These are phyloP conservation scores for Penicillium sp. DNA, from an alignment of 2,329 filamentous ascomycete genomes.

Conservation along the genomic window DNA sequence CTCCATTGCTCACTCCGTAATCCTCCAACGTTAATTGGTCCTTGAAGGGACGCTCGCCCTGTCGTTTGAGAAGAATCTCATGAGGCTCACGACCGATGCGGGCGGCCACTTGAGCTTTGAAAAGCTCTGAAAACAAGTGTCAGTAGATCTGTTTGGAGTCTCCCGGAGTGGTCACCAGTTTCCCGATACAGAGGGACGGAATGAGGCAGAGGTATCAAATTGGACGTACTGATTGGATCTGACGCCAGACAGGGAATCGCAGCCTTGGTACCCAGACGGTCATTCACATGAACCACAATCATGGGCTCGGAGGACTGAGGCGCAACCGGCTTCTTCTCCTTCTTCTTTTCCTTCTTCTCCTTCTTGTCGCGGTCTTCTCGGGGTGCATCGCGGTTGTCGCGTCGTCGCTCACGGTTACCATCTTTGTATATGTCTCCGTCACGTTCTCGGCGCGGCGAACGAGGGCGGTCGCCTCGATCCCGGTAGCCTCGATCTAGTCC, in stretches of 20 bases:
- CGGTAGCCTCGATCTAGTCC: slow-evolving; percentile 59
- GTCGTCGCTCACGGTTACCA: slow-evolving; percentile 34
- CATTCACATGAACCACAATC: slow-evolving; percentile 93
- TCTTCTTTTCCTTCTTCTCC: slow-evolving; percentile 45
- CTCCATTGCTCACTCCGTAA: slow-evolving; percentile 92
- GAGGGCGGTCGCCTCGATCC: slow-evolving; percentile 37
- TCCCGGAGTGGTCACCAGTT: neutral
- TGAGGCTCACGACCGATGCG: slow-evolving; percentile 86
- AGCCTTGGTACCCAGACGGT: slow-evolving; percentile 93
- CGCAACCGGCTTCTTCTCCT: slow-evolving; percentile 37
- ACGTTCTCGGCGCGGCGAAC: slow-evolving; percentile 44
- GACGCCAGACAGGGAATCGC: slow-evolving; percentile 86
- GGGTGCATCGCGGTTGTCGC: slow-evolving; percentile 32
- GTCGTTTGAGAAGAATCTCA: slow-evolving; percentile 88
- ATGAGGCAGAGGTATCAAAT: neutral
- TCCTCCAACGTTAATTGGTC: slow-evolving; percentile 85
- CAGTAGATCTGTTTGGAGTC: slow-evolving; percentile 2
- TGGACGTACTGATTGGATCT: slow-evolving; percentile 69
- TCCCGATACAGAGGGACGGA: neutral
- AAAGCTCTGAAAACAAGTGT: slow-evolving; percentile 58
- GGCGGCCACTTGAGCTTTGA: slow-evolving; percentile 90
- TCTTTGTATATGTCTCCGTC: slow-evolving; percentile 56
- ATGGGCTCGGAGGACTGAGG: slow-evolving; percentile 69
- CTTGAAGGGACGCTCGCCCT: slow-evolving; percentile 92
- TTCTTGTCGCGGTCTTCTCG: slow-evolving; percentile 44